Evolutionary conservation across 2,329 filamentous ascomycete species (phyloP).

Genomic region (Phaeosphaeria sp.): DNA sequence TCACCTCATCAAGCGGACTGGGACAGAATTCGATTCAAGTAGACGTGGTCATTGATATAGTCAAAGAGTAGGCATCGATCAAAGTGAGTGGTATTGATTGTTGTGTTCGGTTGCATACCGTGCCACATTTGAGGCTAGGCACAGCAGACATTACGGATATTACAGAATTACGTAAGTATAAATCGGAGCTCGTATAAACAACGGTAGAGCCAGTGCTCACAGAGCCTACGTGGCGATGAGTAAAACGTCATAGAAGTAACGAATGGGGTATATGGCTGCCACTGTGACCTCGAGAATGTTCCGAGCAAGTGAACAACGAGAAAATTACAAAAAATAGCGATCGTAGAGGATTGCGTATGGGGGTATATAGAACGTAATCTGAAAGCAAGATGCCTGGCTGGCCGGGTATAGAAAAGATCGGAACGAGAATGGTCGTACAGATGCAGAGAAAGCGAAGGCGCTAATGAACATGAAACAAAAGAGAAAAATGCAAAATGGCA

Average conservation of each 20-base stretch:
- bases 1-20: not conserved
- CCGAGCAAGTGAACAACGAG: not conserved
- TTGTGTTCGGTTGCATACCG: constrained; percentile 4
- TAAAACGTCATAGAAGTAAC: constrained; percentile 5
- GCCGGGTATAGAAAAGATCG: constrained; percentile 30
- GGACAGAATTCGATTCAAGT: not conserved
- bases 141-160: constrained; percentile 22
- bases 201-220: constrained; percentile 8
- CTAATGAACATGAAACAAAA: constrained; percentile 14
- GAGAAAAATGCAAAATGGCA: constrained; percentile 5
- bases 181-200: constrained; percentile 26
- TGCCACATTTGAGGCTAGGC: constrained; percentile 1
- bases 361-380: constrained; percentile 6
- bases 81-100: not conserved
- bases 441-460: constrained; percentile 12
- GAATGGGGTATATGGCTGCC: constrained; percentile 20
- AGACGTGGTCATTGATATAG: not conserved
- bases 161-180: constrained; percentile 22
- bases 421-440: constrained; percentile 20
- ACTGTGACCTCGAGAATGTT: not conserved
- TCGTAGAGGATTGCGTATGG: constrained; percentile 7
- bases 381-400: constrained; percentile 24
- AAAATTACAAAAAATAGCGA: constrained; percentile 10
- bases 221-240: constrained; percentile 9
- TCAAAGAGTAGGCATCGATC: not conserved